Evolutionary conservation across 495 filamentous ascomycete genomes (phyloP), one percentile per base, ranked within the genome.

Genomic region (Physcia stellaris): DNA sequence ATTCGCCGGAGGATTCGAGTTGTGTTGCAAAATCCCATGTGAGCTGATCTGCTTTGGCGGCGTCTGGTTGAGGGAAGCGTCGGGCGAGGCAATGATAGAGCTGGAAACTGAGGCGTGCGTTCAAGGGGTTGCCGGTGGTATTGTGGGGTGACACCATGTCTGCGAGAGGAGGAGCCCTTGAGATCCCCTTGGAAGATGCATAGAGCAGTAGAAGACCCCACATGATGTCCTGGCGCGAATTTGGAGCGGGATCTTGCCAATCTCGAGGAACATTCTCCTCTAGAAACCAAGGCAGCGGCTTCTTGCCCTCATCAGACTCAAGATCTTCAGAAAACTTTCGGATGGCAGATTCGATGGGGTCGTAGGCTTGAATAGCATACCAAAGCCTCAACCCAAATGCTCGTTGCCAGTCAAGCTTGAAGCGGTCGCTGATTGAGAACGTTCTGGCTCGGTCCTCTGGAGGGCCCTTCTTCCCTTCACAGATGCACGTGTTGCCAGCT

Each of bases 301-400:
- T 83, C 72, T 38, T 66, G 51, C 48, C 77, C 66, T 47, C 70
- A 64, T 48, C 66, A 15, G 36, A 41, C 12, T 51, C 62, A 4
- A 94, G 61, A 48, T 94, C 83, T 18, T 73, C 52, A 32, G 68
- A 59, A 56, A 79, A 94, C 13, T 68, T 69, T 20, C 67, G 57
- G 15, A 94, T 73, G 7, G 86, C 86, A 33, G 62, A 65, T 37
- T 79, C 72, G 24, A 93, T 64, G 27, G 72, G 65, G 24, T 83
- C 75, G 32, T 77, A 67, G 20, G 75, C 64, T 7, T 67, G 63
- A 30, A 75, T 83, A 27, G 71, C 74, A 55, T 94, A 95, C 77
- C 81, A 94, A 6, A 96, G 67, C 34, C 86, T 75, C 16, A 98
- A 67, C 11, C 83, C 92, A 54, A 98, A 94, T 1, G 85, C 79